These are phyloP conservation scores for Pseudozyma hubeiensis DNA, from an alignment of 1,284 basidiomycete genomes.

Conservation along the genomic window DNA sequence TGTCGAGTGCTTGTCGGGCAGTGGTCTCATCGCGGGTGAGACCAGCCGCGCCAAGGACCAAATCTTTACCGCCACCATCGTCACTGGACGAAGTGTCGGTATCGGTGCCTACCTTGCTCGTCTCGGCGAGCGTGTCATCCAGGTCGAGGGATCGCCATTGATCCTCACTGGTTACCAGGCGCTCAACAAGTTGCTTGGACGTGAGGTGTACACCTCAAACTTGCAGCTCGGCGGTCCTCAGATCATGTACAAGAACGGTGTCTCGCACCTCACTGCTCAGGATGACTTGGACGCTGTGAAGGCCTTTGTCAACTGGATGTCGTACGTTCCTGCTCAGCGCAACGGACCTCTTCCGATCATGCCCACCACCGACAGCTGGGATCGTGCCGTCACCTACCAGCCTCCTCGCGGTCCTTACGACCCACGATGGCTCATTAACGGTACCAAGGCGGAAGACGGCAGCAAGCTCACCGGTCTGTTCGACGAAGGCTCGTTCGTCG, in stretches of 20 bases:
- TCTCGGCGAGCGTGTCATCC: constrained; percentile 95
- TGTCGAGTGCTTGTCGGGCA: constrained; percentile 94
- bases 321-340: constrained; percentile 77
- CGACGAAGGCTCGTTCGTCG: constrained; percentile 95
- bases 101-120: constrained; percentile 99
- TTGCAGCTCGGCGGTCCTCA: constrained; percentile 95
- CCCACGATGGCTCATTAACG: constrained; percentile 96
- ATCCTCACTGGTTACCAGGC: constrained; percentile 97
- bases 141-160: constrained; percentile 99
- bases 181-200: constrained; percentile 98
- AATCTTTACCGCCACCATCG: constrained; percentile 99
- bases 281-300: constrained; percentile 78
- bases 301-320: constrained; percentile 83
- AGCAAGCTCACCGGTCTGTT: constrained; percentile 80
- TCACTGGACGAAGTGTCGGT: constrained; percentile 97
- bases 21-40: constrained; percentile 97
- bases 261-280: constrained; percentile 92
- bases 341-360: constrained; percentile 53
- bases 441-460: constrained; percentile 85
- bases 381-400: constrained; percentile 88
- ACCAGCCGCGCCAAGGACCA: constrained; percentile 98
- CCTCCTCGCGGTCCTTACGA: constrained; percentile 97
- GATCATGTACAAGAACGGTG: constrained; percentile 77
- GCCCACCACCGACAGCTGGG: constrained; percentile 75
- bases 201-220: constrained; percentile 99